These are phyloP conservation scores for Naganishia sp. DNA, from an alignment of 1,284 basidiomycete genomes.

Conservation along the genomic window DNA sequence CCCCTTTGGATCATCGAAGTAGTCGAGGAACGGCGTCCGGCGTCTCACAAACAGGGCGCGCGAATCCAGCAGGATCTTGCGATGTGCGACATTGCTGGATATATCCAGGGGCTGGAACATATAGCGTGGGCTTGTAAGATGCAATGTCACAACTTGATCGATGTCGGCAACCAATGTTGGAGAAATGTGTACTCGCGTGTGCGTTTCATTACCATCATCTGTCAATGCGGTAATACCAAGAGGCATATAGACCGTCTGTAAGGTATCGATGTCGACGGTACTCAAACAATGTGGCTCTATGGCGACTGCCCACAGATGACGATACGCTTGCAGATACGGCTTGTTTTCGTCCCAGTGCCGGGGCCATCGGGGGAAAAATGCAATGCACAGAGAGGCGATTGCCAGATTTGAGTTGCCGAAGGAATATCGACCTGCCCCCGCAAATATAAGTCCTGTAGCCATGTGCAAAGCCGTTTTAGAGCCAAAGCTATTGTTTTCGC, in stretches of 20 bases:
- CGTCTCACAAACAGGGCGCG: conserved; percentile 90
- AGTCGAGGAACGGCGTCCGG: conserved; percentile 85
- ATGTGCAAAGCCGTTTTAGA: conserved; percentile 88
- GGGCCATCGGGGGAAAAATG: conserved; percentile 89
- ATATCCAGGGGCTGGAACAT: conserved; percentile 87
- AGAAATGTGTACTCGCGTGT: conserved; percentile 62
- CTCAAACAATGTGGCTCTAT: conserved; percentile 90
- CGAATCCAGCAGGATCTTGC: conserved; percentile 66
- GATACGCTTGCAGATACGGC: conserved; percentile 85
- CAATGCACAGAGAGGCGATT: conserved; percentile 81
- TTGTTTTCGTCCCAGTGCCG: conserved; percentile 80
- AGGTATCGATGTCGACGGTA: conserved; percentile 84
- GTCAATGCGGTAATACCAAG: conserved; percentile 79
- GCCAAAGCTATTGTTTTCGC: conserved; percentile 67
- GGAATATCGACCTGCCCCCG: conserved; percentile 90
- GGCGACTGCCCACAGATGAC: conserved; percentile 94
- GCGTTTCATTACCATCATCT: conserved; percentile 47
- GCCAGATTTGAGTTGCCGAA: conserved; percentile 88
- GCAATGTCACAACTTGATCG: conserved; percentile 72
- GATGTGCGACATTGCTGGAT: conserved; percentile 66
- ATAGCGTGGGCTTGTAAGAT: conserved; percentile 88
- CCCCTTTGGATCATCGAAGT: conserved; percentile 87
- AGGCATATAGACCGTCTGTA: conserved; percentile 84
- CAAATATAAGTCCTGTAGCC: conserved; percentile 87
- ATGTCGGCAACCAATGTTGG: conserved; percentile 90